phyloP scores from a whole-genome alignment of 2,329 filamentous ascomycete species.

The Pseudogymnoascus sp. region DNA sequence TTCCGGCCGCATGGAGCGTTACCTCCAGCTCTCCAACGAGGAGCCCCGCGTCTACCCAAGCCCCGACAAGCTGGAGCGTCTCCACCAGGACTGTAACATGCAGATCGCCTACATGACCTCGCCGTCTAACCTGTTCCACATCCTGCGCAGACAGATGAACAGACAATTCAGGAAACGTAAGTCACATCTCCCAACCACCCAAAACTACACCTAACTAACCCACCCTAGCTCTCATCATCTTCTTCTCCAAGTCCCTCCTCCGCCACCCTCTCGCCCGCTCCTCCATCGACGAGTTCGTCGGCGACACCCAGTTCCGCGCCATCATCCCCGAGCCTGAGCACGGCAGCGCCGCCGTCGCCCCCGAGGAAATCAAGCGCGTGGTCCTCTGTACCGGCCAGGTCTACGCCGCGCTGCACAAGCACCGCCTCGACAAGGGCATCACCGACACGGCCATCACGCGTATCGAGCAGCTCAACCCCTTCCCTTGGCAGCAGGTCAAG shows the following conservation, averaged over 20 bases:
- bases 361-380: conserved; percentile 85
- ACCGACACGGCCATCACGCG: conserved; percentile 90
- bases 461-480: conserved; percentile 95
- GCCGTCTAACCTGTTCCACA: conserved; percentile 92
- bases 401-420: conserved; percentile 80
- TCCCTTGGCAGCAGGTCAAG: conserved; percentile 94
- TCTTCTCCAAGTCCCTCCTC: conserved; percentile 96
- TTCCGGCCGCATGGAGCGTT: conserved; percentile 92
- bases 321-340: conserved; percentile 89
- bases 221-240: conserved; percentile 70
- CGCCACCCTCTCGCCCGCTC: conserved; percentile 91
- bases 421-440: conserved; percentile 77
- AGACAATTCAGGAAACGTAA: conserved; percentile 98
- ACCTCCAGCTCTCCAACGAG: conserved; percentile 94
- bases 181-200: conserved; percentile 29
- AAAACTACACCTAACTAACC: conserved; percentile 17
- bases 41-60: conserved; percentile 89
- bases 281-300: conserved; percentile 80
- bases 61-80: conserved; percentile 81
- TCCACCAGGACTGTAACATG: conserved; percentile 99
- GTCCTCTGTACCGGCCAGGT: conserved; percentile 94
- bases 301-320: conserved; percentile 90
- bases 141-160: conserved; percentile 94
- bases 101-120: conserved; percentile 97
- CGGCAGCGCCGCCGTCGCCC: conserved; percentile 63